phyloP scores from a whole-genome alignment of 129 eudicot species.

The Flaveria sonorensis region DNA sequence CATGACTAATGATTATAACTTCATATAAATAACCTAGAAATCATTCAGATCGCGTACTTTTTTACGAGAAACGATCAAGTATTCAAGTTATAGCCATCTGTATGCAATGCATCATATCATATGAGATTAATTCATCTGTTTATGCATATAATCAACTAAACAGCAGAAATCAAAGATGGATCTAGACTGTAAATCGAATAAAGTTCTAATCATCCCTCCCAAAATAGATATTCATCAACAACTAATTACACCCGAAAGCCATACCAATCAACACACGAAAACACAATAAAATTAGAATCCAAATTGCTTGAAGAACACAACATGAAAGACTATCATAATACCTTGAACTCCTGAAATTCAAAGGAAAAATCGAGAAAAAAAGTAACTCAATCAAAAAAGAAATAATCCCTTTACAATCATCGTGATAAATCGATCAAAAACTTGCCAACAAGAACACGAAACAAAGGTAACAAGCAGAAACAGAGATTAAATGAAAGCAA shows the following conservation, averaged over 20 bases:
- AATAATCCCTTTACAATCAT: background rate
- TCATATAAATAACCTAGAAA: background rate
- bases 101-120: too few relatives aligned
- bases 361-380: background rate
- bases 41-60: background rate
- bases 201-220: constrained; percentile 20
- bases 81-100: too few relatives aligned
- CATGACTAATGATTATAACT: background rate
- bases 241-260: background rate
- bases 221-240: constrained; percentile 14
- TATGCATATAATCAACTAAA: constrained; percentile 17
- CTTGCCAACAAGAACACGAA: background rate
- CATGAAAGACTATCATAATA: background rate
- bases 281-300: constrained; percentile 12
- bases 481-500: too few relatives aligned
- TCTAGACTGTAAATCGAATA: constrained; percentile 13
- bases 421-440: constrained; percentile 11
- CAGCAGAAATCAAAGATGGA: constrained; percentile 2
- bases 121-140: constrained; percentile 11
- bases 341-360: constrained; percentile 17
- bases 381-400: background rate
- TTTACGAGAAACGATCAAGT: background rate
- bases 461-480: constrained; percentile 9
- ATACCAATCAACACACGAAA: background rate
- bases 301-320: constrained; percentile 3